Conservation (phyloP, 2,329 filamentous ascomycete genomes). For the Periconia sp. region DNA sequence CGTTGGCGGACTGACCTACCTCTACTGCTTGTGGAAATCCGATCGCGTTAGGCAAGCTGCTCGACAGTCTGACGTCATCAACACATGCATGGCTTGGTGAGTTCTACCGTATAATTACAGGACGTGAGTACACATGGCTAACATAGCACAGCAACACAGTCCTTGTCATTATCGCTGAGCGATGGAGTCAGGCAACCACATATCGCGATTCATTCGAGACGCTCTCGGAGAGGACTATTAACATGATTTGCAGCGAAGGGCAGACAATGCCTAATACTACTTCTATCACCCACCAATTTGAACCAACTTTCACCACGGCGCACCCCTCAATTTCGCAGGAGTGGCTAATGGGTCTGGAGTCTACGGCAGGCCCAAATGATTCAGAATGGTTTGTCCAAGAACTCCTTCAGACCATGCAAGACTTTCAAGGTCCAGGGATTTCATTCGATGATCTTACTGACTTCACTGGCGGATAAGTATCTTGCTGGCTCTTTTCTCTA, state of each 20-base stretch:
- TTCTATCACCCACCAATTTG: neutral
- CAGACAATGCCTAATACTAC: neutral
- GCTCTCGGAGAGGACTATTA: constrained; percentile 17
- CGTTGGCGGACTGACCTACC: constrained; percentile 43
- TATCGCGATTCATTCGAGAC: constrained; percentile 40
- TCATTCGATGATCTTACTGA: no score
- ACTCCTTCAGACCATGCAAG: no score
- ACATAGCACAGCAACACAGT: constrained; percentile 43
- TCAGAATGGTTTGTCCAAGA: no score
- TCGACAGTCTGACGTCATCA: constrained; percentile 25
- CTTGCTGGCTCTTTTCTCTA: no score
- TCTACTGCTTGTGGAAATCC: constrained; percentile 41
- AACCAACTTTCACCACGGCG: no score
- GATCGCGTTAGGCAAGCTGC: constrained; percentile 12
- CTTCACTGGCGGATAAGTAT: no score
- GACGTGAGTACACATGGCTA: no score
- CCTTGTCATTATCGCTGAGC: constrained; percentile 44
- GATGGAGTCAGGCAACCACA: constrained; percentile 39
- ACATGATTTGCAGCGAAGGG: constrained; percentile 14
- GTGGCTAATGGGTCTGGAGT: no score
- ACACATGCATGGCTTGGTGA: constrained; percentile 46
- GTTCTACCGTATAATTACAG: no score
- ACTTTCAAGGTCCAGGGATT: no score
- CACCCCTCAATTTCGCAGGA: no score
- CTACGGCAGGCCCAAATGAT: no score